phyloP scores from a whole-genome alignment of 2,329 filamentous ascomycete species.

The Aureobasidium sp. region DNA sequence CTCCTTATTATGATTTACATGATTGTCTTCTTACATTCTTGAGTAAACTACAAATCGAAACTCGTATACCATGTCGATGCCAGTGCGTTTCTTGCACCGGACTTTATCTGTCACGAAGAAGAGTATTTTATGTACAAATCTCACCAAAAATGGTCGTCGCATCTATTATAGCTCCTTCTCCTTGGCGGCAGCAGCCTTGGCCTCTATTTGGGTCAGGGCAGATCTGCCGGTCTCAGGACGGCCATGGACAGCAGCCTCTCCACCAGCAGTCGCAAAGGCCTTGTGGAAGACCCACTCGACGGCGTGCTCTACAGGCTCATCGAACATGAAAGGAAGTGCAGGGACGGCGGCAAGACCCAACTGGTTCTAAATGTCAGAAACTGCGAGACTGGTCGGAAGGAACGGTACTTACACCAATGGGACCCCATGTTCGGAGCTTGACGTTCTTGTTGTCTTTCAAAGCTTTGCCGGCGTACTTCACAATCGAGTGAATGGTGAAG shows the following conservation, averaged over 20 bases:
- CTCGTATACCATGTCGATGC: background rate
- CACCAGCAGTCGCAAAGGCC: constrained; percentile 66
- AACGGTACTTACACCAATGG: constrained; percentile 68
- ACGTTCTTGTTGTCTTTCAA: constrained; percentile 74
- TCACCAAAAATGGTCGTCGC: background rate
- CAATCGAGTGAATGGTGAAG: constrained; percentile 88
- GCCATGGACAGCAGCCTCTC: constrained; percentile 45
- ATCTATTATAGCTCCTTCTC: constrained; percentile 30
- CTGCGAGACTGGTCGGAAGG: background rate
- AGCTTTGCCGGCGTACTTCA: constrained; percentile 79
- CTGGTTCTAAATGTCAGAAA: constrained; percentile 28
- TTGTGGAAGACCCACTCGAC: constrained; percentile 88
- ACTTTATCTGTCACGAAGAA: background rate
- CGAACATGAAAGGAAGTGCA: constrained; percentile 74
- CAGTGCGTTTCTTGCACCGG: background rate
- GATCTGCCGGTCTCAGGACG: constrained; percentile 30
- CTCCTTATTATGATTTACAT: constrained; percentile 4
- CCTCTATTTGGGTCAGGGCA: constrained; percentile 27
- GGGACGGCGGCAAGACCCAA: constrained; percentile 61
- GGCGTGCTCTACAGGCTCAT: constrained; percentile 84
- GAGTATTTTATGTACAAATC: background rate
- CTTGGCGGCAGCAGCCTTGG: constrained; percentile 20
- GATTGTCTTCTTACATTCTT: background rate
- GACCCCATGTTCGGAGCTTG: constrained; percentile 71
- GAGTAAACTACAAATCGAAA: background rate